Percentiles rank a stretch among this genome's conserved stretches.
Conservation (phyloP, 108 stramenopile species). For the Skeletonema potamos region DNA sequence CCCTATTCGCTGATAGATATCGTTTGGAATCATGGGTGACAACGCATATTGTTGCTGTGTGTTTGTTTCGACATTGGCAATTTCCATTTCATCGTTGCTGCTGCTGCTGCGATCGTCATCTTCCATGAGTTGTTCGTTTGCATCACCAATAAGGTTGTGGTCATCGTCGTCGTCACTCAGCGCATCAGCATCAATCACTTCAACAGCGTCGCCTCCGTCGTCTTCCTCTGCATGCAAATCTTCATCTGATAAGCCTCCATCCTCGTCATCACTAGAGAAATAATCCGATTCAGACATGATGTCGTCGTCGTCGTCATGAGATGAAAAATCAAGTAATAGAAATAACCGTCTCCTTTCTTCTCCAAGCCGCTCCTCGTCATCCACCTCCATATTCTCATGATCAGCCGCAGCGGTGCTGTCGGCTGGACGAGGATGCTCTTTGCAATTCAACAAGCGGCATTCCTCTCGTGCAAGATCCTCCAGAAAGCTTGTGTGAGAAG, state of each 20-base stretch:
- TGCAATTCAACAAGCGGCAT: conserved; percentile 9
- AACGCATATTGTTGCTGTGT: not conserved
- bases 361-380: conserved; percentile 54
- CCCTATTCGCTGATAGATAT: conserved; percentile 5
- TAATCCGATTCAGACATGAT: conserved; percentile 10
- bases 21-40: not conserved
- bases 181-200: conserved; percentile 9
- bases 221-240: conserved; percentile 10
- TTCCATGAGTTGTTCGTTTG: not conserved
- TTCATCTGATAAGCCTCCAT: not conserved
- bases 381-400: conserved; percentile 47
- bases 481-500: conserved; percentile 17
- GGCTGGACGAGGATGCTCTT: not conserved
- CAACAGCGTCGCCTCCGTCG: not conserved
- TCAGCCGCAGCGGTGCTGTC: not conserved
- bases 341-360: conserved; percentile 44
- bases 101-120: not conserved
- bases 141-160: not conserved
- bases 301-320: conserved; percentile 14
- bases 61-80: not conserved
- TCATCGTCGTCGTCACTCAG: conserved; percentile 6
- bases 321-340: conserved; percentile 19
- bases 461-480: conserved; percentile 24
- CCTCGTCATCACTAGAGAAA: conserved; percentile 3
- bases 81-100: not conserved